phyloP scores from a whole-genome alignment of 768 basidiomycete species.

The Steccherinum ochraceum region DNA sequence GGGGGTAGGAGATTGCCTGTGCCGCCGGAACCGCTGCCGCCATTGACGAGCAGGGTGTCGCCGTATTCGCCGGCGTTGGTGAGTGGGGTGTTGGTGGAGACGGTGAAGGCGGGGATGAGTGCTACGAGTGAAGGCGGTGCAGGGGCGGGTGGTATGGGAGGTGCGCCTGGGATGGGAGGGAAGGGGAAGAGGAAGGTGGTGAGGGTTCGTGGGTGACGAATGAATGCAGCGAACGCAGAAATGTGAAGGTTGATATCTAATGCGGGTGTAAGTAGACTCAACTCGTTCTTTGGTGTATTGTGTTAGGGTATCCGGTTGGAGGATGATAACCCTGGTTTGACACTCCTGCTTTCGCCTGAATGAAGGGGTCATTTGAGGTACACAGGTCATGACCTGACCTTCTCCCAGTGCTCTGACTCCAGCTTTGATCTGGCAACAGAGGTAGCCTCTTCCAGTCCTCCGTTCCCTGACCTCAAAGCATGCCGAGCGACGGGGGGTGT shows the following conservation, averaged over 20 bases:
- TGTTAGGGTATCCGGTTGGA: too few relatives aligned
- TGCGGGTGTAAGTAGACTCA: neutral
- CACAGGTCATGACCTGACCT: too few relatives aligned
- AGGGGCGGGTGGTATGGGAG: too few relatives aligned
- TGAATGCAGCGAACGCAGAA: neutral
- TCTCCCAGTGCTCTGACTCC: too few relatives aligned
- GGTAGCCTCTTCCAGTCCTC: too few relatives aligned
- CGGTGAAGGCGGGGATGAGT: constrained; percentile 83
- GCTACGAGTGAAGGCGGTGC: constrained; percentile 41
- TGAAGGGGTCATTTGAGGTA: too few relatives aligned
- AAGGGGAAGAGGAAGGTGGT: constrained; percentile 82
- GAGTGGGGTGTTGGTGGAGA: constrained; percentile 72
- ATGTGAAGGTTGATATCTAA: too few relatives aligned
- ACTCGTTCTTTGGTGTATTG: neutral
- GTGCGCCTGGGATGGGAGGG: constrained; percentile 32
- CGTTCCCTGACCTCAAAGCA: too few relatives aligned
- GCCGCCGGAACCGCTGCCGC: constrained; percentile 73
- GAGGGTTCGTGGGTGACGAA: constrained; percentile 51
- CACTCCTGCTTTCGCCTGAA: too few relatives aligned
- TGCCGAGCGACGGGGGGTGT: too few relatives aligned
- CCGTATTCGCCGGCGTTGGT: constrained; percentile 75
- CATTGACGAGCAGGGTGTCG: constrained; percentile 68
- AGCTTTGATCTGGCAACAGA: too few relatives aligned
- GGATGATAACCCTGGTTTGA: too few relatives aligned
- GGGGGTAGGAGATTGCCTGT: constrained; percentile 43